Percentiles rank a stretch among this genome's conserved stretches.
Evolutionary conservation across 108 stramenopile species (phyloP).

Genomic region (Skeletonema potamos): DNA sequence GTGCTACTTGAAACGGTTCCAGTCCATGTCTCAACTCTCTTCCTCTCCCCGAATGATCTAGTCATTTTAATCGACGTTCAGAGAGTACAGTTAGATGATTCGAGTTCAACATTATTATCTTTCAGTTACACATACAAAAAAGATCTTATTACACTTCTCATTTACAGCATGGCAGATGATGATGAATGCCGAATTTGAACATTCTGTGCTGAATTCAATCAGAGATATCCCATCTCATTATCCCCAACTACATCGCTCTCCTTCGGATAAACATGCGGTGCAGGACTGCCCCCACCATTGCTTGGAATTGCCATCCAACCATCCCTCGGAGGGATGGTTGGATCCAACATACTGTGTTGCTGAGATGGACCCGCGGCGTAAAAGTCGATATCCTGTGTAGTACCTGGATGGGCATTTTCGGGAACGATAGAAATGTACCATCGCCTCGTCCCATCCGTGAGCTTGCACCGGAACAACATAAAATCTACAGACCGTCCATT

Average conservation of each 20-base stretch:
- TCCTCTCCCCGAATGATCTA: too few relatives aligned
- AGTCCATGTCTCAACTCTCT: too few relatives aligned
- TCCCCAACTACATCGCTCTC: neutral
- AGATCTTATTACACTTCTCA: neutral
- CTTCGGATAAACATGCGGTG: neutral
- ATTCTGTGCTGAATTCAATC: neutral
- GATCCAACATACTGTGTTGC: neutral
- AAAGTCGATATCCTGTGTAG: constrained; percentile 84
- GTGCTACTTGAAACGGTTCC: too few relatives aligned
- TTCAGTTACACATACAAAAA: neutral
- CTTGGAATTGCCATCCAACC: constrained; percentile 6
- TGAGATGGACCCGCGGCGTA: constrained; percentile 52
- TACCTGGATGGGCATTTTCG: constrained; percentile 62
- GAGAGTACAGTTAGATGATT: too few relatives aligned
- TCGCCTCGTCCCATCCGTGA: constrained; percentile 79
- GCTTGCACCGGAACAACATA: constrained; percentile 74
- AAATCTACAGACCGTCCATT: constrained; percentile 45
- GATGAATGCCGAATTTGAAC: neutral
- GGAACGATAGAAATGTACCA: constrained; percentile 95
- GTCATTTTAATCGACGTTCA: too few relatives aligned
- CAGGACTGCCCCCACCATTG: neutral
- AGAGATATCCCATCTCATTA: neutral
- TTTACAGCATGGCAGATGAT: neutral
- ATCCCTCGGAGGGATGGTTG: neutral
- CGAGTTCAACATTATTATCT: neutral